These are phyloP conservation scores for Podospora pseudoanserina DNA, from an alignment of 495 filamentous ascomycete genomes.

Conservation along the genomic window DNA sequence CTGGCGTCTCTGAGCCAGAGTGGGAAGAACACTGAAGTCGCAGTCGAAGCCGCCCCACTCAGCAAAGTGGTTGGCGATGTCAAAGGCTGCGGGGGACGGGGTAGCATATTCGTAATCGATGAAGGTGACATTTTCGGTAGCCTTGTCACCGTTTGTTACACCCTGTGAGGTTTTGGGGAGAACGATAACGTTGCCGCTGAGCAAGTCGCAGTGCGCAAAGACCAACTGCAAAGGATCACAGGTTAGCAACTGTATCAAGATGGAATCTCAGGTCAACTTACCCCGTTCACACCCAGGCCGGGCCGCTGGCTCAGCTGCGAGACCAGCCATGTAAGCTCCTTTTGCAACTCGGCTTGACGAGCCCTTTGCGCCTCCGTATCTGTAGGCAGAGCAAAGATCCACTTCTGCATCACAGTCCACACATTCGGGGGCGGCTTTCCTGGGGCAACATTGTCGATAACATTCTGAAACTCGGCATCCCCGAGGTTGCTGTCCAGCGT, in stretches of 20 bases:
- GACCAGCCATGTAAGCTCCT: slow-evolving; percentile 67
- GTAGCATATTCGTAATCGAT: slow-evolving; percentile 99
- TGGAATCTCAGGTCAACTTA: slow-evolving; percentile 41
- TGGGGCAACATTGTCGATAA: slow-evolving; percentile 55
- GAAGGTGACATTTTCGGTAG: slow-evolving; percentile 63
- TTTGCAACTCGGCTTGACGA: slow-evolving; percentile 65
- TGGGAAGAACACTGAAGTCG: slow-evolving; percentile 81
- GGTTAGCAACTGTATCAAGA: slow-evolving; percentile 22
- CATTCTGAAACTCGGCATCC: slow-evolving; percentile 39
- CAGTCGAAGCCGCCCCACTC: slow-evolving; percentile 98
- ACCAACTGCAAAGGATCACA: slow-evolving; percentile 55
- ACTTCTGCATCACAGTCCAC: slow-evolving; percentile 94
- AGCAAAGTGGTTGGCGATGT: slow-evolving; percentile 98
- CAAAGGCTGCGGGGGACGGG: slow-evolving; percentile 93
- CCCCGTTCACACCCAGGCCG: slow-evolving; percentile 68
- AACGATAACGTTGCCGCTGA: slow-evolving; percentile 93
- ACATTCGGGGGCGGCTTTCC: slow-evolving; percentile 69
- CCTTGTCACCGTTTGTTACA: slow-evolving; percentile 29
- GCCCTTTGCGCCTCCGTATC: slow-evolving; percentile 60
- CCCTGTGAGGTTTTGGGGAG: slow-evolving; percentile 46
- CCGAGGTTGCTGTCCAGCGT: slow-evolving; percentile 24
- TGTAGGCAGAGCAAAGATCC: slow-evolving; percentile 81
- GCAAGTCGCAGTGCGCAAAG: slow-evolving; percentile 92
- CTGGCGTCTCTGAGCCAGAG: slow-evolving; percentile 66
- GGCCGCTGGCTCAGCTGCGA: slow-evolving; percentile 66